phyloP scores from a whole-genome alignment of 1,284 basidiomycete genomes.

The Pseudozyma sp. region DNA sequence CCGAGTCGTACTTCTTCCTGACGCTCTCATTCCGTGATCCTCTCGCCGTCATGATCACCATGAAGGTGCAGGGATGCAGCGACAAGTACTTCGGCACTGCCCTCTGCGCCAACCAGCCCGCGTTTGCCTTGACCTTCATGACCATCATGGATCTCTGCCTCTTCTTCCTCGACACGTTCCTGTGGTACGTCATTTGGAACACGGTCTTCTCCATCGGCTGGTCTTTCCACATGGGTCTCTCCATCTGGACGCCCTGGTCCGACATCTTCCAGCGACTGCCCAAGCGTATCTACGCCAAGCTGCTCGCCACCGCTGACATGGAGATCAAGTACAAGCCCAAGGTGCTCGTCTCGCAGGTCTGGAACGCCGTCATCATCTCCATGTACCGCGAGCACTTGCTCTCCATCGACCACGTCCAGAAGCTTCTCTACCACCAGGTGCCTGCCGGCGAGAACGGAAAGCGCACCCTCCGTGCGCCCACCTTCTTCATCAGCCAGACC shows the following conservation, averaged over 20 bases:
- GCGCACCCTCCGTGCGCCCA: conserved; percentile 68
- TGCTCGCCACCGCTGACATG: conserved; percentile 68
- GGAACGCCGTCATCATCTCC: conserved; percentile 69
- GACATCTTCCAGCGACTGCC: conserved; percentile 69
- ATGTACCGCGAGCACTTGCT: conserved; percentile 69
- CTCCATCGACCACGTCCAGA: conserved; percentile 69
- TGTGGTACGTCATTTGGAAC: conserved; percentile 69
- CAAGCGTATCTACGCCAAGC: conserved; percentile 69
- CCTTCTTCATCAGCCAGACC: conserved; percentile 68
- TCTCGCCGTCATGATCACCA: conserved; percentile 66
- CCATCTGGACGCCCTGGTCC: conserved; percentile 69
- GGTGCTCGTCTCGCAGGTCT: conserved; percentile 68
- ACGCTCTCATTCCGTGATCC: conserved; percentile 68
- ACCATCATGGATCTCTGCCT: conserved; percentile 67
- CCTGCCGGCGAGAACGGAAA: conserved; percentile 68
- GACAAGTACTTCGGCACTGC: conserved; percentile 68
- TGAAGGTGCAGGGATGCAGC: conserved; percentile 65
- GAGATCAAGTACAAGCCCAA: conserved; percentile 70
- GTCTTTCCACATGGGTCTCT: conserved; percentile 68
- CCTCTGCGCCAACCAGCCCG: conserved; percentile 66
- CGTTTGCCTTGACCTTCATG: conserved; percentile 67
- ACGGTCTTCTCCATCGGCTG: conserved; percentile 68
- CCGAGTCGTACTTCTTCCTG: conserved; percentile 69
- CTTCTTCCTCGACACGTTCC: conserved; percentile 69
- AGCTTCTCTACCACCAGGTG: conserved; percentile 68